A percentile compares a stretch with the other conserved stretches of the same genome.
Evolutionary conservation across 306 rosid species (phyloP).

Genomic region (Spatholobus suberectus): DNA sequence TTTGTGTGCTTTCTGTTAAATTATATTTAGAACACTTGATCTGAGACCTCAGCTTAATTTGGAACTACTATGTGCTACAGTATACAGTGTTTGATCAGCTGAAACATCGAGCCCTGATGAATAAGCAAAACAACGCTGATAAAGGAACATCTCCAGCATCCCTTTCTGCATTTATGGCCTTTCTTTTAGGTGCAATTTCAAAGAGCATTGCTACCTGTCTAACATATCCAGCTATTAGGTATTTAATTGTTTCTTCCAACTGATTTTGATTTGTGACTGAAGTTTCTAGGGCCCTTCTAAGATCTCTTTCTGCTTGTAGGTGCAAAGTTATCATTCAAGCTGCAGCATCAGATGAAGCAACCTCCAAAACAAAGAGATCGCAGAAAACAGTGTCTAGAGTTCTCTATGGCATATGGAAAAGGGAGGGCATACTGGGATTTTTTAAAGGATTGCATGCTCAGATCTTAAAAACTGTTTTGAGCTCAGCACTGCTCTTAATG

Average conservation of each 20-base stretch:
- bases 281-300: constrained; percentile 27
- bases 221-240: constrained; percentile 99
- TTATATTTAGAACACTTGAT: constrained; percentile 24
- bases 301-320: constrained; percentile 53
- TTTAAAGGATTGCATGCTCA: constrained; percentile 98
- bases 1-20: constrained; percentile 6
- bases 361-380: constrained; percentile 43
- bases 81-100: constrained; percentile 98
- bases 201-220: constrained; percentile 85
- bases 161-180: constrained; percentile 89
- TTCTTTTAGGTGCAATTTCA: constrained; percentile 85
- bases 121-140: constrained; percentile 45
- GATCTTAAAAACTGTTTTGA: constrained; percentile 94
- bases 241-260: constrained; percentile 33
- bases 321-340: constrained; percentile 99
- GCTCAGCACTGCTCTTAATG: constrained; percentile 97
- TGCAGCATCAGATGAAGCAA: constrained; percentile 63
- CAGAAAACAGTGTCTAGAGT: constrained; percentile 64
- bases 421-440: constrained; percentile 83
- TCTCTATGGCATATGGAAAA: constrained; percentile 77
- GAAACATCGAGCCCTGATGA: constrained; percentile 65
- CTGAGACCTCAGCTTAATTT: constrained; percentile 37
- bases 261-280: constrained; percentile 34
- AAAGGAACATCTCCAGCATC: constrained; percentile 61
- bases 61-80: constrained; percentile 53